Evolutionary conservation across 169 alveolate species (phyloP).

Genomic region (Neospora caninum): DNA sequence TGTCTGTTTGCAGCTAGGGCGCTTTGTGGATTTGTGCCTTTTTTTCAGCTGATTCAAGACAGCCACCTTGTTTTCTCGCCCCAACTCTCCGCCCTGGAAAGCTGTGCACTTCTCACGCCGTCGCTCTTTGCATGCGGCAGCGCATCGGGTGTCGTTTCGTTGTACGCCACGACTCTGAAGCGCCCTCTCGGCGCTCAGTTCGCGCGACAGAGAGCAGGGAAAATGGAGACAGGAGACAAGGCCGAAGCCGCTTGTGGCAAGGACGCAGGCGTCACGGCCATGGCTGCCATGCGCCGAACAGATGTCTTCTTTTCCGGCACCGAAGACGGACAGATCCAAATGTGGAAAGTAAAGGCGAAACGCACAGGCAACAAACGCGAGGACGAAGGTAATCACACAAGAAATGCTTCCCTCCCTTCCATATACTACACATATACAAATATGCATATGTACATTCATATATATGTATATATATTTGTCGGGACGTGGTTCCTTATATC

Average conservation of each 20-base stretch:
- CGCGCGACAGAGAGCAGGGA: not conserved
- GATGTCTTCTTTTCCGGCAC: constrained; percentile 50
- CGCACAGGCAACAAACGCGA: not conserved
- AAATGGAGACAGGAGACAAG: not conserved
- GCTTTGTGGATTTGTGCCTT: not conserved
- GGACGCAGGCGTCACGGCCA: constrained; percentile 31
- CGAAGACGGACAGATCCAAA: constrained; percentile 42
- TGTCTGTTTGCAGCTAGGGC: not conserved
- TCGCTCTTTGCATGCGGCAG: constrained; percentile 57
- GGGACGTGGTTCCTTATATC: not conserved
- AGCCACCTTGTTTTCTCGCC: constrained; percentile 53
- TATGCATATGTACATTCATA: not conserved
- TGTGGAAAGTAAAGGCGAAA: constrained; percentile 36
- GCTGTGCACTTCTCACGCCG: constrained; percentile 19
- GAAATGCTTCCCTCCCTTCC: not conserved
- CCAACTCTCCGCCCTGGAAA: constrained; percentile 47
- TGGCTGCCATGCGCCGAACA: constrained; percentile 45
- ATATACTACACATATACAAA: not conserved
- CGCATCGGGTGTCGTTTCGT: constrained; percentile 46
- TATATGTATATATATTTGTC: not conserved
- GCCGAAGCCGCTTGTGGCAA: not conserved
- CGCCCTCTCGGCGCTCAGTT: constrained; percentile 36
- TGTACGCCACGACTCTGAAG: constrained; percentile 14
- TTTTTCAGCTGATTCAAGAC: constrained; percentile 55
- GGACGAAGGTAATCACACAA: not conserved